Percentiles rank a stretch among this genome's conserved stretches.
Evolutionary conservation across 495 filamentous ascomycete genomes (phyloP).

Genomic region (Diplogelasinospora grovesii): DNA sequence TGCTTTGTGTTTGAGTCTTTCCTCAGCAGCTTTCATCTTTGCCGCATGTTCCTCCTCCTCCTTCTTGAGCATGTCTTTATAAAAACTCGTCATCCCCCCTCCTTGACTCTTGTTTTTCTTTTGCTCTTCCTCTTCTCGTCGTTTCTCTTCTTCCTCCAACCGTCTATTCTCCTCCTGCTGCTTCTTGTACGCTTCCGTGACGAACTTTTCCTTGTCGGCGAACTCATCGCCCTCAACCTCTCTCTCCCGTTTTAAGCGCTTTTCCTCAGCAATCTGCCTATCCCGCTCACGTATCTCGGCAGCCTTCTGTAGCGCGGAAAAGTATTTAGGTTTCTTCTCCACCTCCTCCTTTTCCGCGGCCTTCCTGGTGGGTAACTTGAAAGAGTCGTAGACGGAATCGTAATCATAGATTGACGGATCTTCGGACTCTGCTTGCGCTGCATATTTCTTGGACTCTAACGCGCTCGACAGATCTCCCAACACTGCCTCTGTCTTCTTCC

Average conservation of each 20-base stretch:
- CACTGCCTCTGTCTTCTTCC: too few relatives aligned
- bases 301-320: conserved; percentile 68
- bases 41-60: conserved; percentile 70
- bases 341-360: conserved; percentile 30
- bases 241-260: conserved; percentile 76
- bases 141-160: conserved; percentile 74
- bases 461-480: conserved; percentile 52
- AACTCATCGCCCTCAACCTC: conserved; percentile 93
- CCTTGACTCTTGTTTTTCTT: conserved; percentile 58
- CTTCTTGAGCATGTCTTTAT: conserved; percentile 71
- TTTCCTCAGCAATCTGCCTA: conserved; percentile 79
- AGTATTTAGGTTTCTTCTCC: conserved; percentile 70
- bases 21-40: conserved; percentile 60
- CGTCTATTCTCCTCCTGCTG: conserved; percentile 80
- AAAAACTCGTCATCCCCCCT: conserved; percentile 82
- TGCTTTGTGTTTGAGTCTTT: too few relatives aligned
- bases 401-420: conserved; percentile 74
- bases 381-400: conserved; percentile 63
- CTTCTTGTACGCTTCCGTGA: conserved; percentile 89
- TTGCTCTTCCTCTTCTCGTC: conserved; percentile 60
- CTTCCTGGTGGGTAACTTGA: conserved; percentile 37
- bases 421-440: conserved; percentile 48
- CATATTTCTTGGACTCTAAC: conserved; percentile 48
- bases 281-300: conserved; percentile 87
- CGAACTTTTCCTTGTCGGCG: conserved; percentile 92